Conservation (phyloP, 768 basidiomycete genomes). For the Kwoniella mangroviensis region DNA sequence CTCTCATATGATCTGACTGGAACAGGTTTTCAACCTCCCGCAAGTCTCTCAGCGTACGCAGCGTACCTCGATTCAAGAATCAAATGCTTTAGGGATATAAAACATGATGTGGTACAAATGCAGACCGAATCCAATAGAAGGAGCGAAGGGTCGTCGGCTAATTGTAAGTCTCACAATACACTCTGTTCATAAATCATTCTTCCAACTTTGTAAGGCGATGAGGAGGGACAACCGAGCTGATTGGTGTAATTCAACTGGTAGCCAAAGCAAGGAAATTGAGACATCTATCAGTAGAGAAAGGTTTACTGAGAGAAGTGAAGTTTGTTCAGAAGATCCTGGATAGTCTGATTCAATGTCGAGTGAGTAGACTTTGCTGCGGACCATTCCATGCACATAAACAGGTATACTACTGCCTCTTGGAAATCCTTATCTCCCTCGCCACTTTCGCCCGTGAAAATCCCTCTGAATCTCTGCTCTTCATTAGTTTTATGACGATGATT, state of each 20-base stretch:
- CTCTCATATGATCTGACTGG: background rate
- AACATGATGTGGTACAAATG: constrained; percentile 90
- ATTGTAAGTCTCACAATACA: constrained; percentile 30
- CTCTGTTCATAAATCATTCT: too few relatives aligned
- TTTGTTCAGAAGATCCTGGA: constrained; percentile 90
- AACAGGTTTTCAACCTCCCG: constrained; percentile 81
- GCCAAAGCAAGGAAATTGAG: constrained; percentile 70
- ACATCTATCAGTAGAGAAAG: constrained; percentile 93
- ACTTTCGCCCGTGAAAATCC: too few relatives aligned
- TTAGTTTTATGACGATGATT: constrained; percentile 90
- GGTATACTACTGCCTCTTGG: background rate
- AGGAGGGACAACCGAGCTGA: background rate
- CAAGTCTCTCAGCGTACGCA: constrained; percentile 86
- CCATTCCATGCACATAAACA: background rate
- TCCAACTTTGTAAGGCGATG: too few relatives aligned
- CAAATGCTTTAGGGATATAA: constrained; percentile 81
- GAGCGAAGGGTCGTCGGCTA: constrained; percentile 44
- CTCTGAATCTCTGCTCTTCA: too few relatives aligned
- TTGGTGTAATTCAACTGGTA: too few relatives aligned
- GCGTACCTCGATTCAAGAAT: constrained; percentile 87
- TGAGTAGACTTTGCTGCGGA: constrained; percentile 60
- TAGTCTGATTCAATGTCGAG: constrained; percentile 81
- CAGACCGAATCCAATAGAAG: constrained; percentile 87
- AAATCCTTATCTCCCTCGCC: too few relatives aligned
- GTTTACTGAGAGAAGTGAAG: constrained; percentile 86